Conservation (phyloP, 2,329 filamentous ascomycete species). For the Colletotrichum ledebouriae region DNA sequence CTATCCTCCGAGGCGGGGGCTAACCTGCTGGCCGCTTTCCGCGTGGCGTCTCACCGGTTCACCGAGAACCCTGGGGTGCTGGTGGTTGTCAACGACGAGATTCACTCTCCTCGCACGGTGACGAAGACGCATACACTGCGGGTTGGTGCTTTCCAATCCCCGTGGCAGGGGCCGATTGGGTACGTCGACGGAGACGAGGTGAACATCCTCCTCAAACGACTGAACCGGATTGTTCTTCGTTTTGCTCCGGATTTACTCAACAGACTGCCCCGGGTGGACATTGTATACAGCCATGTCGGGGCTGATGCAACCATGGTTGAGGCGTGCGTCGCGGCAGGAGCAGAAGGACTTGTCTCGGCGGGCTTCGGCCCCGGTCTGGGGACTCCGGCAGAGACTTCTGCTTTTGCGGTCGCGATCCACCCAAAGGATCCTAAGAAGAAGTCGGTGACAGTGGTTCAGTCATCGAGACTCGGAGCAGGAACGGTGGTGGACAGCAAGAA, state of each 20-base stretch:
- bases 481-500: constrained; percentile 17
- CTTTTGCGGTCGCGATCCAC: constrained; percentile 4
- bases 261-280: constrained; percentile 22
- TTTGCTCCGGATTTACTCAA: neutral
- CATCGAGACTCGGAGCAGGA: constrained; percentile 15
- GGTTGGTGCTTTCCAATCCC: constrained; percentile 25
- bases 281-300: constrained; percentile 24
- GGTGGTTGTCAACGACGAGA: constrained; percentile 29
- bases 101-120: constrained; percentile 22
- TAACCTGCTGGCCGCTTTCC: constrained; percentile 29
- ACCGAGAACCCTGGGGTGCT: neutral
- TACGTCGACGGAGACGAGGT: constrained; percentile 1
- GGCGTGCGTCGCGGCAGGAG: constrained; percentile 1
- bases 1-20: constrained; percentile 27
- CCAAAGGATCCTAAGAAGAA: neutral
- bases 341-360: constrained; percentile 17
- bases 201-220: neutral
- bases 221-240: neutral
- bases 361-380: constrained; percentile 26
- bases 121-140: constrained; percentile 31
- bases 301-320: constrained; percentile 6
- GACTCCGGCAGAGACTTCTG: constrained; percentile 2
- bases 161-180: constrained; percentile 2
- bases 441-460: constrained; percentile 12
- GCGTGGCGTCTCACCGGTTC: constrained; percentile 10